Conservation (phyloP, 768 basidiomycete genomes). For the Candolleomyces eurysporus region DNA sequence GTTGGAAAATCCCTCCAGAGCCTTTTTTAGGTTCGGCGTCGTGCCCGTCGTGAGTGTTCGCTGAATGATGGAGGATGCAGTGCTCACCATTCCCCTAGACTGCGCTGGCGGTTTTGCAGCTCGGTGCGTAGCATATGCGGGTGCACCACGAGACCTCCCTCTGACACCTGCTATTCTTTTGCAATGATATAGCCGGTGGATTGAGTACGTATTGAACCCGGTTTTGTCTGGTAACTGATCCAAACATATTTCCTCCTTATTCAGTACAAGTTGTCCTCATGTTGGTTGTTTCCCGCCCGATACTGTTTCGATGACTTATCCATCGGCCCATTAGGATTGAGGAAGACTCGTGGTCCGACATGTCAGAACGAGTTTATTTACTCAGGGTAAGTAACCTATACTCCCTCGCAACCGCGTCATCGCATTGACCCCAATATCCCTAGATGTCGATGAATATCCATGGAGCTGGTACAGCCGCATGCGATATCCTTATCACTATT, state of each 20-base stretch:
- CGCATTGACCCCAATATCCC: too few species aligned
- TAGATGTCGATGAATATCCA: slow-evolving; percentile 4
- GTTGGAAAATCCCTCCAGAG: not conserved
- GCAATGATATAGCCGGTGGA: not conserved
- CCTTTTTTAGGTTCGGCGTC: not conserved
- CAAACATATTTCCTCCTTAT: not conserved
- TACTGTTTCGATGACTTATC: not conserved
- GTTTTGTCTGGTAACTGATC: not conserved
- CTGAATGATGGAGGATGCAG: not conserved
- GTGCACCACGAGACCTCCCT: not conserved
- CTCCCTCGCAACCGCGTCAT: not conserved
- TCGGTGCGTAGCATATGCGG: not conserved
- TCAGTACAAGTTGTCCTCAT: slow-evolving; percentile 2
- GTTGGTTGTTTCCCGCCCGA: not conserved
- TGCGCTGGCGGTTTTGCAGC: not conserved
- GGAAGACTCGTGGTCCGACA: not conserved
- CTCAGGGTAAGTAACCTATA: not conserved
- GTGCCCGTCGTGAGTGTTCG: not conserved
- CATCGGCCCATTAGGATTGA: not conserved
- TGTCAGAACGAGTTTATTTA: not conserved
- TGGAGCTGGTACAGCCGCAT: not conserved
- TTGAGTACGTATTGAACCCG: not conserved
- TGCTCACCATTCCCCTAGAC: not conserved
- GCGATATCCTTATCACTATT: slow-evolving; percentile 4
- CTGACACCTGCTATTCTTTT: not conserved